Base-by-base conservation (phyloP, 148 eudicot species). In the Vaccinium myrtillus region DNA sequence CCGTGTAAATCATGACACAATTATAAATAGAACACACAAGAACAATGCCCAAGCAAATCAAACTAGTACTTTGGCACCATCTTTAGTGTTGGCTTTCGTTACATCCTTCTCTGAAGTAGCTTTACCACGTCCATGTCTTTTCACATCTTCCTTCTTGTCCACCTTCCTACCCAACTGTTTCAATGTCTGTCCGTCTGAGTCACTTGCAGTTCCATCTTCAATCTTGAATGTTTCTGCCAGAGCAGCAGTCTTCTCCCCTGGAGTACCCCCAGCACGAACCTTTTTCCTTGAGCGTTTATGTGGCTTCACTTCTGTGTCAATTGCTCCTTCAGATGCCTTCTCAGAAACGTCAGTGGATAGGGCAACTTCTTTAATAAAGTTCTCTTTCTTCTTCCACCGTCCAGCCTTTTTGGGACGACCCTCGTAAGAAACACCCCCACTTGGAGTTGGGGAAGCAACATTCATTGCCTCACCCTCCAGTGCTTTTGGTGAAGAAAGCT, bases 21-120 rank as follows among this genome's bases (percentile, higher is more conserved):
- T 46, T 16, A 81, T 36, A 23, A 30, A 69, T 19, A 59, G 51
- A 88, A 74, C 51, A 0, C 15, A 39, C 67, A 79, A 74, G 54
- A 70, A 39, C 19, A 36, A 39, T 39, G 74, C 54, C 39, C 30
- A 78, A 53, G 61, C 43, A 39, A 50, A 63, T 51, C 13, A 83
- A 76, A 67, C 16, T 23, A 84, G 78, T 90, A 93, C 95, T 85
- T 92, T 88, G 78, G 23, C 87, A 77, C 83, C 90, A 70, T 87
- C 90, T 78, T 86, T 88, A 65, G 89, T 78, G 39, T 86, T 75
- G 39, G 90, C 79, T 81, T 91, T 91, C 6, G 84, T 27, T 58
- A 77, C 74, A 63, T 86, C 90, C 83, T 92, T 92, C 32, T 75
- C 90, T 43, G 78, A 56, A 83, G 84, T 78, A 78, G 65, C 85